Conservation (phyloP, 192 early-diverging fungal genomes). For the Coemansia sp. region DNA sequence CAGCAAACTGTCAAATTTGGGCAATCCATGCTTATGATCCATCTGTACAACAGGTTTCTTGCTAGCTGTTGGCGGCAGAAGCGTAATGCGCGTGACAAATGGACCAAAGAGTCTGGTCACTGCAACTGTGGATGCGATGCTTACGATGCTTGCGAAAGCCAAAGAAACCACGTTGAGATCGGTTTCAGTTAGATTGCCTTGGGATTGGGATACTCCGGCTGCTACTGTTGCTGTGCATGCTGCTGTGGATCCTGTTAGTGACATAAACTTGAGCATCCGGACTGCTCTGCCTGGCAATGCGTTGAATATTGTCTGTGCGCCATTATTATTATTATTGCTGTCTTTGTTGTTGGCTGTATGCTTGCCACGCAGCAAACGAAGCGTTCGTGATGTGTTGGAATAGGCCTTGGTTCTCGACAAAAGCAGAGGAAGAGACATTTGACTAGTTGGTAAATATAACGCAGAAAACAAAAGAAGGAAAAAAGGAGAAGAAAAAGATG, state of each 20-base stretch:
- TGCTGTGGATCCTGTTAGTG: constrained; percentile 31
- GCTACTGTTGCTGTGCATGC: constrained; percentile 40
- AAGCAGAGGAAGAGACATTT: neutral
- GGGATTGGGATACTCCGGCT: constrained; percentile 16
- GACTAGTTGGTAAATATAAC: neutral
- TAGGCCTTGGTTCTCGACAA: neutral
- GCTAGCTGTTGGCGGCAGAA: constrained; percentile 17
- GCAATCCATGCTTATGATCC: constrained; percentile 33
- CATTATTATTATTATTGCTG: neutral
- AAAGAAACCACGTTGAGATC: constrained; percentile 27
- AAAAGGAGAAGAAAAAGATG: too few species aligned
- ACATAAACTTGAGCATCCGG: constrained; percentile 57
- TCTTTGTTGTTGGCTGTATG: constrained; percentile 2
- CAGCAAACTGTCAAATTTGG: constrained; percentile 49
- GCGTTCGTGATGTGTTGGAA: neutral
- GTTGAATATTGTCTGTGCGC: constrained; percentile 25
- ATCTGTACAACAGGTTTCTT: constrained; percentile 9
- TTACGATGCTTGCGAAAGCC: constrained; percentile 37
- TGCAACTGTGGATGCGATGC: constrained; percentile 35
- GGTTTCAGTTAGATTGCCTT: constrained; percentile 21
- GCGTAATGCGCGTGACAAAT: constrained; percentile 44
- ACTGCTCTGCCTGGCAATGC: constrained; percentile 37
- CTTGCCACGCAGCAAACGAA: neutral
- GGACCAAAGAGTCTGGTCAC: constrained; percentile 46
- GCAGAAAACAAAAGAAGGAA: neutral